phyloP scores from a whole-genome alignment of 1,139 yeast species.

The Suhomyces wounanorum region DNA sequence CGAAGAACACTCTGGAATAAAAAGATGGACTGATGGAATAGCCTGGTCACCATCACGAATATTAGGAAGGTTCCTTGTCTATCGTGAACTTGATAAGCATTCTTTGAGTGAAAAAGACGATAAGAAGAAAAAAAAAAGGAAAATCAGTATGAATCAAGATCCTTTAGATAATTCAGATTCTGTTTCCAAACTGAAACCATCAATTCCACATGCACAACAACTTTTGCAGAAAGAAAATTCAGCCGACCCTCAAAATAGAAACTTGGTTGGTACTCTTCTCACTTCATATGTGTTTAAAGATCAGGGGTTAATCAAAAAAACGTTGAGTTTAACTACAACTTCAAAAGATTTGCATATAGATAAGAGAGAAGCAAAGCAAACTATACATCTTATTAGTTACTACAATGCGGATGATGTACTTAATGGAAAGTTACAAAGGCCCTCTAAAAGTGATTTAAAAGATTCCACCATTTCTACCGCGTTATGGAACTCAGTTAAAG shows the following conservation, averaged over 20 bases:
- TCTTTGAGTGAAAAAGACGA: conserved; percentile 39
- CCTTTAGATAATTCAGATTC: conserved; percentile 14
- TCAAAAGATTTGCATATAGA: conserved; percentile 38
- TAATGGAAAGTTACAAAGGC: conserved; percentile 56
- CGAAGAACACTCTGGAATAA: conserved; percentile 80
- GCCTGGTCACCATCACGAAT: conserved; percentile 92
- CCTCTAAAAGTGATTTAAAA: conserved; percentile 57
- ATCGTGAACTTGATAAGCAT: conserved; percentile 71
- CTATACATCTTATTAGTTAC: conserved; percentile 78
- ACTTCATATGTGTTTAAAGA: conserved; percentile 70
- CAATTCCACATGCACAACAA: conserved; percentile 23
- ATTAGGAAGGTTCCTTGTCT: conserved; percentile 78
- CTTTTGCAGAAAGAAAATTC: conserved; percentile 10
- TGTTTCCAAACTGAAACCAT: conserved; percentile 5
- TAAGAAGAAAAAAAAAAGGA: conserved; percentile 35
- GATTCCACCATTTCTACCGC: conserved; percentile 57
- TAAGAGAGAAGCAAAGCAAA: conserved; percentile 37
- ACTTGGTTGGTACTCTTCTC: conserved; percentile 29
- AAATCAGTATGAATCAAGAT: conserved; percentile 22
- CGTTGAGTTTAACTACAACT: conserved; percentile 61
- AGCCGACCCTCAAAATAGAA: conserved; percentile 9
- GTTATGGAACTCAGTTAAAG: conserved; percentile 61
- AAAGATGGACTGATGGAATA: conserved; percentile 93
- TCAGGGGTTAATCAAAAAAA: conserved; percentile 79
- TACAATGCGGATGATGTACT: conserved; percentile 75